Evolutionary conservation across 768 basidiomycete genomes (phyloP).

Genomic region (Termitomyces sp.): DNA sequence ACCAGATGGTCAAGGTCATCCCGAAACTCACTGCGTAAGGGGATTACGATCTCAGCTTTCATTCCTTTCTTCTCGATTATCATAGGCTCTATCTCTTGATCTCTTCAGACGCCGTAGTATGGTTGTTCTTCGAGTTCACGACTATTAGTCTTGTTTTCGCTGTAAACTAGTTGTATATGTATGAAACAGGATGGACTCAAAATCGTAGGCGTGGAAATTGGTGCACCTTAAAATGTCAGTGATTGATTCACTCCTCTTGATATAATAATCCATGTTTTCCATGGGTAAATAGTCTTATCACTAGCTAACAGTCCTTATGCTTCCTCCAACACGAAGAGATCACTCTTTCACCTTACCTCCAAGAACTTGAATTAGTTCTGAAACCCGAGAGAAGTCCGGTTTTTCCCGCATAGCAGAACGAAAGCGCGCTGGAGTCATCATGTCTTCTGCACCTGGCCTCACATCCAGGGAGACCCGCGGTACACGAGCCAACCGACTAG

Average conservation of each 20-base stretch:
- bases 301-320: too few species aligned
- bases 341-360: background rate
- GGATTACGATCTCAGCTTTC: background rate
- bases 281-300: background rate
- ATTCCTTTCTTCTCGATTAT: background rate
- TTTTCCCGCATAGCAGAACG: background rate
- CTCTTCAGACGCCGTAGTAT: background rate
- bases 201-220: background rate
- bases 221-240: background rate
- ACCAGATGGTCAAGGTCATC: constrained; percentile 76
- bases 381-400: background rate
- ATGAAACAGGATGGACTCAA: background rate
- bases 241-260: background rate
- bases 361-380: background rate
- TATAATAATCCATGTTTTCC: background rate
- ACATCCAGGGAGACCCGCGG: background rate
- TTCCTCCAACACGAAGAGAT: background rate
- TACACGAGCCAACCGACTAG: background rate
- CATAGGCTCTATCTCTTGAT: background rate
- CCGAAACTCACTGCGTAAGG: constrained; percentile 62
- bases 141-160: background rate
- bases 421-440: background rate
- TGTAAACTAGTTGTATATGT: background rate
- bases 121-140: background rate
- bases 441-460: background rate